A percentile compares a stretch with the other conserved stretches of the same genome.
These are phyloP conservation scores for Castanea crenata DNA, from an alignment of 306 rosid genomes.

Conservation along the genomic window DNA sequence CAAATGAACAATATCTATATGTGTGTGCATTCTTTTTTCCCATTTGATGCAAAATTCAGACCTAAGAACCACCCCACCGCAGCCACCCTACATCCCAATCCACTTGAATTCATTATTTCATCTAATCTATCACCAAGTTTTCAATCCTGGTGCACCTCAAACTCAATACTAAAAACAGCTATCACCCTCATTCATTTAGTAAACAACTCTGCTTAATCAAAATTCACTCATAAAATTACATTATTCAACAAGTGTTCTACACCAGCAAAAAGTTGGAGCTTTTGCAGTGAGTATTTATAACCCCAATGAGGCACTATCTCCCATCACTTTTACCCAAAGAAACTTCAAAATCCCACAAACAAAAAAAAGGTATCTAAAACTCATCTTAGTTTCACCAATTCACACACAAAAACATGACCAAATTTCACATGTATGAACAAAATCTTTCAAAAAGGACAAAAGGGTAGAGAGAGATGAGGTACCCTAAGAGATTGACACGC, in stretches of 20 bases:
- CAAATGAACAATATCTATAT: no score
- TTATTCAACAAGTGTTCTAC: no score
- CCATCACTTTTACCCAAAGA: background rate
- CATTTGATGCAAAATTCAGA: background rate
- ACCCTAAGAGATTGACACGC: constrained; percentile 83
- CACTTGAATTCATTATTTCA: background rate
- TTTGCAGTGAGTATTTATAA: background rate
- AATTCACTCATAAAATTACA: background rate
- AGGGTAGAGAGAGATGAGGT: constrained; percentile 9
- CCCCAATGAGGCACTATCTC: background rate
- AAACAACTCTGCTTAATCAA: background rate
- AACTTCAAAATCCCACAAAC: background rate
- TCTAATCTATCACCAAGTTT: background rate
- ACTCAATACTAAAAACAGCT: background rate
- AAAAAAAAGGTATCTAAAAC: background rate
- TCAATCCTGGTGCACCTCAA: background rate
- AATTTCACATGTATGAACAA: background rate
- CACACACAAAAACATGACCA: background rate
- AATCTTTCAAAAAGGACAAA: constrained; percentile 4
- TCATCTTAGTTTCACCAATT: background rate
- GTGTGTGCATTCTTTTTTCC: no score
- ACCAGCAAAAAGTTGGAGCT: no score
- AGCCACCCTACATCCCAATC: background rate
- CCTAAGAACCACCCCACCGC: background rate
- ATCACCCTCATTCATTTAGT: background rate